A percentile compares a stretch with the other conserved stretches of the same genome.
phyloP scores from a whole-genome alignment of 495 filamentous ascomycete species.

The Trichoderma orchidacearum region DNA sequence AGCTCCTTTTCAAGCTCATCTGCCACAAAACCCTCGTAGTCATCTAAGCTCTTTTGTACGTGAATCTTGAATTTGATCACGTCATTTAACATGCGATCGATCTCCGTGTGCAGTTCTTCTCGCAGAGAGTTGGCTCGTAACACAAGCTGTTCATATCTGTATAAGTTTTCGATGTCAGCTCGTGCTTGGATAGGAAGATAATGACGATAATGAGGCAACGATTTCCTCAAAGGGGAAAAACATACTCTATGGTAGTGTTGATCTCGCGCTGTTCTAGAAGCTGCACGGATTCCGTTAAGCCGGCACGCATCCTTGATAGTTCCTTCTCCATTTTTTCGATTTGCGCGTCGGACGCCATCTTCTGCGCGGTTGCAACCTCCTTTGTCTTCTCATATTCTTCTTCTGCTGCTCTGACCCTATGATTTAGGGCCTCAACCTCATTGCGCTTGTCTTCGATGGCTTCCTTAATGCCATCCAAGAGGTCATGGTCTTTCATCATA shows the following conservation, averaged over 20 bases:
- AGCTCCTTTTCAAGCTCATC: conserved; percentile 82
- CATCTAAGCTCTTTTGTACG: conserved; percentile 78
- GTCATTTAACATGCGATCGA: conserved; percentile 91
- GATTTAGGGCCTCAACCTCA: conserved; percentile 85
- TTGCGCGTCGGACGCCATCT: conserved; percentile 74
- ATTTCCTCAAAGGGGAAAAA: conserved; percentile 5
- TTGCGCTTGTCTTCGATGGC: conserved; percentile 85
- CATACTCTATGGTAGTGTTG: conserved; percentile 87
- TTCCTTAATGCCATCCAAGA: conserved; percentile 85
- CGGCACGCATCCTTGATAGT: conserved; percentile 76
- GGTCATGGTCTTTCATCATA: conserved; percentile 81
- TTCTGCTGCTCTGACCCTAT: conserved; percentile 68
- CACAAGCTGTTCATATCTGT: conserved; percentile 81
- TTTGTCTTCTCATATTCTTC: conserved; percentile 91
- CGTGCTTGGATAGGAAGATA: conserved; percentile 14
- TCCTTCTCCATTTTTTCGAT: conserved; percentile 99
- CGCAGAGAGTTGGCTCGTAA: conserved; percentile 70
- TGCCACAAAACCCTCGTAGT: conserved; percentile 83
- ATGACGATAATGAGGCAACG: not conserved
- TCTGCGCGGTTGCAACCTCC: conserved; percentile 75
- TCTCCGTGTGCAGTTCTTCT: conserved; percentile 89
- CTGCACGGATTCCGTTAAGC: conserved; percentile 77
- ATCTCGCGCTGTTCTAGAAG: conserved; percentile 91
- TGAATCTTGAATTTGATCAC: conserved; percentile 98
- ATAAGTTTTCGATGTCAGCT: not conserved